Evolutionary conservation across 106 monocot genomes (phyloP), one percentile per base, ranked within the genome.

Genomic region (Vanilla planifolia): DNA sequence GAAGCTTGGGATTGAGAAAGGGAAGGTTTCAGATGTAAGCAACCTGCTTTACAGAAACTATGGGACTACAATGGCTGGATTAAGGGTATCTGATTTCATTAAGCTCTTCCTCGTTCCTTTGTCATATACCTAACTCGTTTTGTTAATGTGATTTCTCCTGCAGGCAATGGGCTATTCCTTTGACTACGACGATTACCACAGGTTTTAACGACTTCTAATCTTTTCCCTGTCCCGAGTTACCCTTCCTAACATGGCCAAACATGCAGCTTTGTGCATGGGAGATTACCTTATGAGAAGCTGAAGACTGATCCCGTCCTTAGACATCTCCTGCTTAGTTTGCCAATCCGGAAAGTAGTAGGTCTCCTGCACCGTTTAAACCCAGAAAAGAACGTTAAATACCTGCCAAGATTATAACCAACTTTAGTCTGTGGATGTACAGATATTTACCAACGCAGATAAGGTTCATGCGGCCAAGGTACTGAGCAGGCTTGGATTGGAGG

Each of bases 51-150:
- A 94, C 73, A 75, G 73, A 59, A 72, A 82, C 46, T 94, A 94
- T 66, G 93, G 93, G 14, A 94, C 93, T 2, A 94, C 93, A 17
- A 94, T 94, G 93, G 89, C 93, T 51, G 95, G 95, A 17, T 51
- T 95, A 43, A 80, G 79, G 89, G 94, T 89, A 85, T 25, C n/a
- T n/a, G n/a, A n/a, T n/a, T n/a, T 43, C 8, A 50, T 46, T 29
- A 11, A 24, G 26, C n/a, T 2, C 5, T 37, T 46, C 19, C 33
- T 55, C 20, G 27, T 24, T 16, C 53, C 21, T 4, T 55, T 50
- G 13, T 24, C 26, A 25, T 55, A 30, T n/a, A n/a, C n/a, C n/a
- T n/a, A n/a, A n/a, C 30, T 17, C 32, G 32, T 55, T 55, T 17
- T 55, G 30, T 13, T 55, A 30, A n/a, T 5, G 3, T 1, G 15